Evolutionary conservation across 805 yeast genomes (phyloP).

Genomic region (Suhomyces canberraensis): DNA sequence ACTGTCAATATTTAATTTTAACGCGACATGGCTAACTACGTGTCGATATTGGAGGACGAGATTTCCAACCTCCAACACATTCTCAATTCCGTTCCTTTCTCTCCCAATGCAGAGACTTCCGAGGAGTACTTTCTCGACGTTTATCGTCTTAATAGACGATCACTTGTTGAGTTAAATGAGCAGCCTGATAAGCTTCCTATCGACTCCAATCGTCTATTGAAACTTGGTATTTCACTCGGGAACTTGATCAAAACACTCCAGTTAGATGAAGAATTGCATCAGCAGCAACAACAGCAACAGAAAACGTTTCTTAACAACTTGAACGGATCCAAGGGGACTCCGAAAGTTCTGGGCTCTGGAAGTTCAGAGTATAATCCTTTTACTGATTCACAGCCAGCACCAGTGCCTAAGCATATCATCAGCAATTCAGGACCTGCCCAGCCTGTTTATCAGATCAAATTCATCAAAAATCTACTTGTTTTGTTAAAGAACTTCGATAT

Average conservation of each 20-base stretch:
- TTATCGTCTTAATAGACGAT: conserved; percentile 25
- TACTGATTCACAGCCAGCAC: conserved; percentile 1
- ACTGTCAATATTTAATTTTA: too few relatives aligned
- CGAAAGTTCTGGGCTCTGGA: neutral
- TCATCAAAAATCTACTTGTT: conserved; percentile 29
- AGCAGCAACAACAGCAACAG: conserved; percentile 24
- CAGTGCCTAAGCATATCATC: conserved; percentile 8
- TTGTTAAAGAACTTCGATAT: conserved; percentile 41
- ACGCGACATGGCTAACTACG: conserved; percentile 7
- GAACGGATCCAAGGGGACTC: conserved; percentile 9
- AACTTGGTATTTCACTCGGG: conserved; percentile 42
- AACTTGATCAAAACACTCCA: conserved; percentile 36
- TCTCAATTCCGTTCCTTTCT: conserved; percentile 35
- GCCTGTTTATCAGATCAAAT: conserved; percentile 31
- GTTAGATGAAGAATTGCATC: conserved; percentile 29
- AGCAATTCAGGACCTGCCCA: conserved; percentile 11
- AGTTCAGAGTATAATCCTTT: conserved; percentile 9
- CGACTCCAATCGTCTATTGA: conserved; percentile 34
- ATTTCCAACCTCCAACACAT: conserved; percentile 24
- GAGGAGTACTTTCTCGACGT: conserved; percentile 27
- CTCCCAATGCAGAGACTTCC: conserved; percentile 13
- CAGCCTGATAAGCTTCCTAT: conserved; percentile 27
- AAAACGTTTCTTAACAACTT: conserved; percentile 12
- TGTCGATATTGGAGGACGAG: conserved; percentile 23
- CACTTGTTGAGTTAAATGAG: conserved; percentile 21